Evolutionary conservation across 371 early-diverging fungal species (phyloP).

Genomic region (Blakeslea trispora): DNA sequence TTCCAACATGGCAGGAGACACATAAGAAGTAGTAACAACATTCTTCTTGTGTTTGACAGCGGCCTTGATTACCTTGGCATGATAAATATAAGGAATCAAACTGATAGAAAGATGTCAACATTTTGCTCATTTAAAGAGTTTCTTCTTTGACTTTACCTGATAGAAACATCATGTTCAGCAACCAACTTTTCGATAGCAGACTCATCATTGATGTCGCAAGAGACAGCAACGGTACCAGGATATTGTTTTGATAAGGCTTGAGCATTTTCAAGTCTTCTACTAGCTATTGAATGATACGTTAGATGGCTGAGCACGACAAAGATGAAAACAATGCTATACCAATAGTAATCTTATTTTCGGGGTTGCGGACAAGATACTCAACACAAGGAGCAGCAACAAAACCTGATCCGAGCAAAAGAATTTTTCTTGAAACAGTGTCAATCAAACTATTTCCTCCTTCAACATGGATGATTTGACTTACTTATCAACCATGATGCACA

Average conservation of each 20-base stretch:
- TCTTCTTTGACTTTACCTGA: conserved; percentile 45
- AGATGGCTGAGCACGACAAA: no score
- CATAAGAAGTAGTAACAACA: conserved; percentile 91
- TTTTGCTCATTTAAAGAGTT: no score
- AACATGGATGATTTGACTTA: conserved; percentile 5
- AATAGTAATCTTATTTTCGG: conserved; percentile 84
- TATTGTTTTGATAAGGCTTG: conserved; percentile 64
- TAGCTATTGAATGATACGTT: conserved; percentile 56
- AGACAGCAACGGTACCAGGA: conserved; percentile 62
- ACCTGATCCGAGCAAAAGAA: conserved; percentile 95
- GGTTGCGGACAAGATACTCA: conserved; percentile 87
- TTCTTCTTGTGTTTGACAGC: conserved; percentile 82
- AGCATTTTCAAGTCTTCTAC: conserved; percentile 80
- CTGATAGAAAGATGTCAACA: conserved; percentile 29
- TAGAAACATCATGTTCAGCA: conserved; percentile 82
- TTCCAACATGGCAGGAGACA: conserved; percentile 85
- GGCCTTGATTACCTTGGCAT: conserved; percentile 83
- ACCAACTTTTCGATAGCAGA: conserved; percentile 85
- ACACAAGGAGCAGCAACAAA: conserved; percentile 96
- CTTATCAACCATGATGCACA: conserved; percentile 25
- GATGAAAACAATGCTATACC: conserved; percentile 28
- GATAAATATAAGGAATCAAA: conserved; percentile 88
- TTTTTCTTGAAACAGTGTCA: conserved; percentile 54
- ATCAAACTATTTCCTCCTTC: background rate
- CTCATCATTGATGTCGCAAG: conserved; percentile 81